phyloP scores from a whole-genome alignment of 495 filamentous ascomycete species.

The Aspergillus saccharolyticus region DNA sequence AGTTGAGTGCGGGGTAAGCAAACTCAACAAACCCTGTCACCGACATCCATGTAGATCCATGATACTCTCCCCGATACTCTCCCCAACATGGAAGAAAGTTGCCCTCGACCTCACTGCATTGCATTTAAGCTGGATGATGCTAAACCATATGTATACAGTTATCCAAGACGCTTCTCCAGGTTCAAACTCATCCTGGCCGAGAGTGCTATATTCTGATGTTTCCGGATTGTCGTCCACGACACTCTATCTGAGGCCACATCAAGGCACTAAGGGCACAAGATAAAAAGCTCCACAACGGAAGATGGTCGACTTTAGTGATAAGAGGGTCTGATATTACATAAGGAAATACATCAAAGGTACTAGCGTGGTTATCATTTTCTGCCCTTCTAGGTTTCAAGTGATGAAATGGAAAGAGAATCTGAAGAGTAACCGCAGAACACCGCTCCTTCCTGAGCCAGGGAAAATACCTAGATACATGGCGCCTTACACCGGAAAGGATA shows the following conservation, averaged over 20 bases:
- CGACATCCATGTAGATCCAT: neutral
- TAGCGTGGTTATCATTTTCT: neutral
- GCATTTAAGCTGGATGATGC: too few relatives aligned
- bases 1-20: neutral
- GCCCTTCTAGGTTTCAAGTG: neutral
- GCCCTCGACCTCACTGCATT: too few relatives aligned
- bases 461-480: constrained; percentile 12
- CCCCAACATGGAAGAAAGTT: too few relatives aligned
- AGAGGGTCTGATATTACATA: neutral
- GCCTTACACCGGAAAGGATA: constrained; percentile 19
- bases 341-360: neutral
- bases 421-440: constrained; percentile 15
- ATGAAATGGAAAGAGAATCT: neutral
- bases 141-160: too few relatives aligned
- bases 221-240: too few relatives aligned
- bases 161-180: too few relatives aligned
- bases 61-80: too few relatives aligned
- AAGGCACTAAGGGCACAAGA: too few relatives aligned
- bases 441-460: constrained; percentile 15
- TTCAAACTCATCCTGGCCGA: too few relatives aligned
- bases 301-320: neutral
- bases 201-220: too few relatives aligned
- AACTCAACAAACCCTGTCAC: constrained; percentile 2
- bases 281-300: neutral
- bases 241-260: too few relatives aligned